Conservation (phyloP, 192 early-diverging fungal species). For the Podila clonocystis region DNA sequence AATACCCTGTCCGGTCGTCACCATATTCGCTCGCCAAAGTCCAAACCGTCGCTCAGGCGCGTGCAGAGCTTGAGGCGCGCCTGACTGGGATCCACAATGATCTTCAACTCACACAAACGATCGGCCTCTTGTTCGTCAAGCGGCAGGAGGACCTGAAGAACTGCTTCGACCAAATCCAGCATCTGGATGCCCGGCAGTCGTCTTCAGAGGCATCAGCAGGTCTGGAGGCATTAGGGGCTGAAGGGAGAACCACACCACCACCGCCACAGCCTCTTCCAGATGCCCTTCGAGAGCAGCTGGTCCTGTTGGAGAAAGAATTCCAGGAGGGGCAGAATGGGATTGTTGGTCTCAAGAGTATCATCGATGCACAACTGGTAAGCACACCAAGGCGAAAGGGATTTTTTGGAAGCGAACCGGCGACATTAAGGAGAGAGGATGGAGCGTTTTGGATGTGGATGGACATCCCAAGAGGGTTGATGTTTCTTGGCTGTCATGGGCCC, state of each 20-base stretch:
- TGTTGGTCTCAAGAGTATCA: slow-evolving; percentile 24
- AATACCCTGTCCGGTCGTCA: not conserved
- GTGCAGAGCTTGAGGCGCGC: slow-evolving; percentile 39
- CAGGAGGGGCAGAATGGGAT: slow-evolving; percentile 44
- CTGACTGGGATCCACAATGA: slow-evolving; percentile 41
- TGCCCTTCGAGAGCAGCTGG: slow-evolving; percentile 34
- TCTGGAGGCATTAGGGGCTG: slow-evolving; percentile 3
- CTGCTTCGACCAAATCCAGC: slow-evolving; percentile 35
- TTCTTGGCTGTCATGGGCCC: too few species aligned
- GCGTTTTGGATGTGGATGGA: not conserved
- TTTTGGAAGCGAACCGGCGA: not conserved
- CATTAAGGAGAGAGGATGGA: not conserved
- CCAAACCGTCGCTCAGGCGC: slow-evolving; percentile 35
- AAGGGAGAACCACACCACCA: not conserved
- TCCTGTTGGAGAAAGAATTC: slow-evolving; percentile 35
- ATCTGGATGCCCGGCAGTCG: slow-evolving; percentile 10
- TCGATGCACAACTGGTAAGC: slow-evolving; percentile 49
- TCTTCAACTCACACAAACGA: slow-evolving; percentile 45
- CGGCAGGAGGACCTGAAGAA: slow-evolving; percentile 48
- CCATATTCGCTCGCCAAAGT: slow-evolving; percentile 8
- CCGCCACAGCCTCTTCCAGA: slow-evolving; percentile 32
- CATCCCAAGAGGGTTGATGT: too few species aligned
- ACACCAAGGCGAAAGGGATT: not conserved
- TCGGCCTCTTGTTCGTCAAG: slow-evolving; percentile 44
- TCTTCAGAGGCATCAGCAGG: not conserved